Evolutionary conservation across 345 rosid genomes (phyloP).

Genomic region (Gossypium mustelinum): DNA sequence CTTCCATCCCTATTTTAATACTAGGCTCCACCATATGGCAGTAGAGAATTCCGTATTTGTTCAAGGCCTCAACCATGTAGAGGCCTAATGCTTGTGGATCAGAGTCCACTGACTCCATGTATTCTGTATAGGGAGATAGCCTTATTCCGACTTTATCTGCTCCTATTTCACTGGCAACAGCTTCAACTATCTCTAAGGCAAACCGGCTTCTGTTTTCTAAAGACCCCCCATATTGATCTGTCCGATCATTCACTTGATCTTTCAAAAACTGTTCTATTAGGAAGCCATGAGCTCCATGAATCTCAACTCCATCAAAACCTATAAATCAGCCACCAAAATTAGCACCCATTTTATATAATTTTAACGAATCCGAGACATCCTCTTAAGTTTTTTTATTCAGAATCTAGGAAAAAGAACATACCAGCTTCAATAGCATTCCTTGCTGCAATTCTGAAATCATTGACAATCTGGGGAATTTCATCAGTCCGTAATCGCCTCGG

Average conservation of each 20-base stretch:
- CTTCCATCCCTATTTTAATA: slow-evolving; percentile 37
- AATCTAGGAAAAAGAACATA: slow-evolving; percentile 17
- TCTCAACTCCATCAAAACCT: slow-evolving; percentile 82
- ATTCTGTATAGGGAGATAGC: slow-evolving; percentile 55
- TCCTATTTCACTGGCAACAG: slow-evolving; percentile 59
- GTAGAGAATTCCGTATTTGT: slow-evolving; percentile 49
- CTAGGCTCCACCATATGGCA: slow-evolving; percentile 74
- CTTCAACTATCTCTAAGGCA: slow-evolving; percentile 60
- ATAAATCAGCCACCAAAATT: neutral
- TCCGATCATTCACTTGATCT: slow-evolving; percentile 64
- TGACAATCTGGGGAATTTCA: slow-evolving; percentile 65
- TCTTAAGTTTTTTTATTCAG: neutral
- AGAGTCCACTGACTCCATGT: slow-evolving; percentile 55
- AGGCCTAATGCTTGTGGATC: slow-evolving; percentile 55
- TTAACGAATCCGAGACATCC: neutral
- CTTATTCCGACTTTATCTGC: slow-evolving; percentile 63
- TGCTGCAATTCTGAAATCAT: slow-evolving; percentile 68
- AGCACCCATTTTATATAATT: neutral
- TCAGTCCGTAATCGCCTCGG: slow-evolving; percentile 55
- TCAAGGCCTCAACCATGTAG: slow-evolving; percentile 60
- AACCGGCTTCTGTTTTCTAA: slow-evolving; percentile 61
- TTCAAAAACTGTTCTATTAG: slow-evolving; percentile 69
- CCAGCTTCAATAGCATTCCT: slow-evolving; percentile 80
- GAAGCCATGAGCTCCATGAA: slow-evolving; percentile 74
- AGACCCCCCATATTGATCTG: slow-evolving; percentile 66